Base-by-base conservation (phyloP, 2,329 filamentous ascomycete genomes). In the Onygenales sp. region DNA sequence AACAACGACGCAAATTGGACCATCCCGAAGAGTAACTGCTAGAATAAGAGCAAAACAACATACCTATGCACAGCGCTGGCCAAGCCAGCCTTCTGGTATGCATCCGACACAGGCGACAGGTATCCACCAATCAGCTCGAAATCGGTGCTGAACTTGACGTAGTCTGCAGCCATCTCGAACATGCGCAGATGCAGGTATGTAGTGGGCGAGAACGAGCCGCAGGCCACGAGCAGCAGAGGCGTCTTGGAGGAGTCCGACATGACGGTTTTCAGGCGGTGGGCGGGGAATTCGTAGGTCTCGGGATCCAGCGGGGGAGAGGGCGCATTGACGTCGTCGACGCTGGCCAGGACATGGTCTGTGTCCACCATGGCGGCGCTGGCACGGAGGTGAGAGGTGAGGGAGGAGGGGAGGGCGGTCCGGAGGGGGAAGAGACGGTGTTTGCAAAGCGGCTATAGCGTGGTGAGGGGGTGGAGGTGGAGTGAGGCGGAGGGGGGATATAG, bases 111-210 rank as follows among this genome's bases (percentile, higher is more conserved):
- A n/a, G 87, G 87, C 27, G 84, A 88, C 57, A 92, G 75, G 67
- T 92, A 95, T 51, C 88, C 89, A 57, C 88, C 91, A 44, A 95
- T 78, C 36, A 96, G 82, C 68, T 96, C 90, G 66, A 87, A 96
- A 51, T 87, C 75, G 27, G 82, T 84, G 66, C 83, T 84, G 68
- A 86, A 85, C 58, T 84, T 83, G 60, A 84, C 84, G 70, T 86
- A 91, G 70, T 93, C 87, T 61, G 83, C 81, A 1, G 87, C 87
- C 83, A 94, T 89, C 64, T 89, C 86, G 65, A 93, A 92, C 86
- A 94, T 92, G 66, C 87, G 84, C 57, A 93, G 74, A 66, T 68
- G 55, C 32, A 90, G 77, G 63, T 86, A 87, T 6, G 85, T 87
- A 49, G 86, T 82, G 14, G 86, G 87, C 0, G 84, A 87, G 72